phyloP scores from a whole-genome alignment of 257 asterid species.

The Solanum pennellii region DNA sequence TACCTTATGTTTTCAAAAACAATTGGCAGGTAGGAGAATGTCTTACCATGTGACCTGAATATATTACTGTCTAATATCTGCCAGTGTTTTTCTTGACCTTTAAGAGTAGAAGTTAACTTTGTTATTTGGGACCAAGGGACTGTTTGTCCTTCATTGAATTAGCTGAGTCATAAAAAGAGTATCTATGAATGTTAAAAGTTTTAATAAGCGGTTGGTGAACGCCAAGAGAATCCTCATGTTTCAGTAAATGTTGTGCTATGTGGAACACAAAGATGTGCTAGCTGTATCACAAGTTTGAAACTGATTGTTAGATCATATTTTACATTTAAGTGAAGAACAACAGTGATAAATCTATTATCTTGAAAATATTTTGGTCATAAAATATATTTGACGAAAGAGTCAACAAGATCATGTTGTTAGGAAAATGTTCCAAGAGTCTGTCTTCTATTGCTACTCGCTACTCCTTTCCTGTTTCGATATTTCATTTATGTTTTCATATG shows the following conservation, averaged over 20 bases:
- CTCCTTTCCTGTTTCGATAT: no score
- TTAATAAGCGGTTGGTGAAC: background rate
- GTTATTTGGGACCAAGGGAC: background rate
- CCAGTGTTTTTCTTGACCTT: background rate
- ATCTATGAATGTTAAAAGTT: background rate
- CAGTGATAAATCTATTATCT: no score
- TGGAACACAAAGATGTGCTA: background rate
- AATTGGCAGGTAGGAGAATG: no score
- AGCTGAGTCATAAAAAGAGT: background rate
- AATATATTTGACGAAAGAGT: no score
- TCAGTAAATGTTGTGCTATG: background rate
- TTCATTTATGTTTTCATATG: no score
- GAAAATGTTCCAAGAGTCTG: no score
- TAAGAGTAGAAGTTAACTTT: background rate
- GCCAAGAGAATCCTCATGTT: background rate
- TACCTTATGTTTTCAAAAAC: no score
- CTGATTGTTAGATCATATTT: no score
- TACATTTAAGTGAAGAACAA: no score
- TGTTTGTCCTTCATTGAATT: background rate
- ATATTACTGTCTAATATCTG: background rate
- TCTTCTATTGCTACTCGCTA: no score
- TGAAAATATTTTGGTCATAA: no score
- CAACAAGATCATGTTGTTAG: no score
- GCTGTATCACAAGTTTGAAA: background rate
- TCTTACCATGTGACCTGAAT: background rate